A percentile compares a stretch with the other conserved stretches of the same genome.
These are phyloP conservation scores for Anaeramoeba flamelloides DNA, from an alignment of 78 protist genomes.

Conservation along the genomic window DNA sequence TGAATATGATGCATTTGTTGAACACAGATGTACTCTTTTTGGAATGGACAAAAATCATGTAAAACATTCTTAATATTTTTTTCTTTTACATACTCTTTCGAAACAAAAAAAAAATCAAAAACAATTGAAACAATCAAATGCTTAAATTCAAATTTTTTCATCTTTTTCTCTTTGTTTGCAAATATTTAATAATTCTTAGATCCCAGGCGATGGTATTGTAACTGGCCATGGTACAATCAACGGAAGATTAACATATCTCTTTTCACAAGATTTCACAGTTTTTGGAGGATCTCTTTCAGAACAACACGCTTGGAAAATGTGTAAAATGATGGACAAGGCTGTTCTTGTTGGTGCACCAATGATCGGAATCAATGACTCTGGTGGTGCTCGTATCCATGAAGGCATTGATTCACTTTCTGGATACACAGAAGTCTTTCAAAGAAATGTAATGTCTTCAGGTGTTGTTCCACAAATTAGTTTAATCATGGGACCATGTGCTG, in stretches of 20 bases:
- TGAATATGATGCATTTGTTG: conserved; percentile 62
- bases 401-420: conserved; percentile 91
- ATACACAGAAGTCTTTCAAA: conserved; percentile 72
- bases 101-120: no score
- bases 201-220: conserved; percentile 83
- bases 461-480: conserved; percentile 82
- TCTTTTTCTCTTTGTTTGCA: no score
- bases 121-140: no score
- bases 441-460: conserved; percentile 72
- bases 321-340: conserved; percentile 94
- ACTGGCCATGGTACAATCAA: conserved; percentile 81
- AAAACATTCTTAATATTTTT: no score
- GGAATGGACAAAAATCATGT: conserved; percentile 65
- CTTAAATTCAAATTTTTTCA: no score
- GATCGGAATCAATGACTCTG: conserved; percentile 89
- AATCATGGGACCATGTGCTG: conserved; percentile 95
- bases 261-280: conserved; percentile 89
- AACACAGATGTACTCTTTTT: conserved; percentile 78
- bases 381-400: conserved; percentile 95
- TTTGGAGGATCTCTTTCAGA: conserved; percentile 85
- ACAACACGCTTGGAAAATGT: conserved; percentile 86
- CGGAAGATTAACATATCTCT: conserved; percentile 76
- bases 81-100: no score
- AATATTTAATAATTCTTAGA: no score
- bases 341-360: conserved; percentile 82